These are phyloP conservation scores for Rugonectria rugulosa DNA, from an alignment of 2,329 filamentous ascomycete genomes.

Conservation along the genomic window DNA sequence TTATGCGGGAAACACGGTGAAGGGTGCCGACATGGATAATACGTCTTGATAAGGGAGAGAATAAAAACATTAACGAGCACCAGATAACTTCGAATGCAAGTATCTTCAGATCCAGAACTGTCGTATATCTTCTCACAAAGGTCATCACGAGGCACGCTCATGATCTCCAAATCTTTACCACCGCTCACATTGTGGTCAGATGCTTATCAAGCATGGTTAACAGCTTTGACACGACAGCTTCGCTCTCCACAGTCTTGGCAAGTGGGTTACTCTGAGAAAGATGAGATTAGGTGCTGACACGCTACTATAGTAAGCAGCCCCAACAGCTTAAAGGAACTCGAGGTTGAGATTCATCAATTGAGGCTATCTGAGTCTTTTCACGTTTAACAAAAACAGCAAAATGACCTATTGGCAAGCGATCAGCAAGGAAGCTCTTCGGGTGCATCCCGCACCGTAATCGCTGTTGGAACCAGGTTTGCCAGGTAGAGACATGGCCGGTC, in stretches of 20 bases:
- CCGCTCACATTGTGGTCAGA: constrained; percentile 29
- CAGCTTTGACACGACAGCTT: constrained; percentile 34
- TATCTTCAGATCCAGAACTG: not conserved
- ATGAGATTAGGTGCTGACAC: not conserved
- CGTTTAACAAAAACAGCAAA: constrained; percentile 31
- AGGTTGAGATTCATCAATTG: constrained; percentile 20
- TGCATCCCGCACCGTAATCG: constrained; percentile 30
- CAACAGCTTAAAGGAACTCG: constrained; percentile 7
- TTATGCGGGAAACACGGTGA: constrained; percentile 27
- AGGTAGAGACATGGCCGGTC: constrained; percentile 25
- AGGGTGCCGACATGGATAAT: constrained; percentile 26
- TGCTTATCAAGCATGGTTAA: constrained; percentile 35
- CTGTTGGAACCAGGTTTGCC: constrained; percentile 32
- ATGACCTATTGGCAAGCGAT: constrained; percentile 31
- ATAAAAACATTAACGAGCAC: constrained; percentile 27
- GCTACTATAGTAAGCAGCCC: constrained; percentile 24
- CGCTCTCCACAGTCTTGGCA: constrained; percentile 25
- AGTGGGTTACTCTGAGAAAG: not conserved
- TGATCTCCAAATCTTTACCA: constrained; percentile 20
- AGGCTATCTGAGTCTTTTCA: constrained; percentile 14
- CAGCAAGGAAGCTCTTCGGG: constrained; percentile 32
- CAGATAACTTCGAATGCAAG: constrained; percentile 21
- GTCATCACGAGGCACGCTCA: constrained; percentile 30
- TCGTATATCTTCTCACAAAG: constrained; percentile 31
- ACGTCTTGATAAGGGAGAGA: constrained; percentile 20